Conservation (phyloP, 257 asterid genomes). For the Capsicum chinense region DNA sequence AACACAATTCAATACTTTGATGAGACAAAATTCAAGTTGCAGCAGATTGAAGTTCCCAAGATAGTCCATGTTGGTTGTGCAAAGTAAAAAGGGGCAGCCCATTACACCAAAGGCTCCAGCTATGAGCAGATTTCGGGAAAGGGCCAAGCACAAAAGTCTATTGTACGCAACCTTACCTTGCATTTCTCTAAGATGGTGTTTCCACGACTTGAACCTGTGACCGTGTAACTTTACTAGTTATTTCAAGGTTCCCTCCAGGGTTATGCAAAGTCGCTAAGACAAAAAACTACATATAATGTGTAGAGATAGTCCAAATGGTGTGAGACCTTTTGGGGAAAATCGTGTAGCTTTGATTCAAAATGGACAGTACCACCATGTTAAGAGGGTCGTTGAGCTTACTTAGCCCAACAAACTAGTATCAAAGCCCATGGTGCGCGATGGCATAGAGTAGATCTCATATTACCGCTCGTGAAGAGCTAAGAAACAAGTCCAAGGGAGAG, state of each 20-base stretch:
- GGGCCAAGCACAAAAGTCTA: too few species aligned
- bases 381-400: background rate
- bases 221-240: too few species aligned
- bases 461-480: background rate
- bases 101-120: too few species aligned
- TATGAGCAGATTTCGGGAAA: too few species aligned
- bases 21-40: background rate
- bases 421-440: background rate
- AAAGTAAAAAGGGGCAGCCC: too few species aligned
- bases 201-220: too few species aligned
- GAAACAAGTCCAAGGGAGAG: background rate
- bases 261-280: background rate
- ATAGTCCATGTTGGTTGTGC: background rate
- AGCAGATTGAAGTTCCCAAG: background rate
- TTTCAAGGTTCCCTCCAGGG: too few species aligned
- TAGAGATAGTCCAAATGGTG: background rate
- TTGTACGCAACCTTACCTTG: too few species aligned
- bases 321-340: background rate
- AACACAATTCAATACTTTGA: background rate
- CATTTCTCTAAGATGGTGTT: too few species aligned
- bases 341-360: background rate
- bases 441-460: background rate
- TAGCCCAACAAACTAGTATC: background rate
- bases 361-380: background rate
- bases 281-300: background rate